phyloP scores from a whole-genome alignment of 2,329 filamentous ascomycete genomes.

The Neocatenulostroma microsporum region DNA sequence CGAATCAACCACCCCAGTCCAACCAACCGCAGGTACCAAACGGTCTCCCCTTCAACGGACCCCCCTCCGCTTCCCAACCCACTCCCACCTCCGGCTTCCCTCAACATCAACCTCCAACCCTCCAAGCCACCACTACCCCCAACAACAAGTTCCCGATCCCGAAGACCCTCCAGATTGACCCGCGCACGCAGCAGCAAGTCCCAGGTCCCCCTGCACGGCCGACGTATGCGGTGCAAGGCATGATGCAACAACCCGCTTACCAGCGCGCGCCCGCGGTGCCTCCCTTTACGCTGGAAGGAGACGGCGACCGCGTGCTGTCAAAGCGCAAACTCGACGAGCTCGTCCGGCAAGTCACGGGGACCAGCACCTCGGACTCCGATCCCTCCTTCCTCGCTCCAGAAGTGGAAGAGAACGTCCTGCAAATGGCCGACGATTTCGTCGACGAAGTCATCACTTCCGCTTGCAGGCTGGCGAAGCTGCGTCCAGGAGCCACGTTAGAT shows the following conservation, averaged over 20 bases:
- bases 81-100: conserved; percentile 17
- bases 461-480: conserved; percentile 86
- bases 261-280: conserved; percentile 70
- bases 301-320: conserved; percentile 86
- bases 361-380: conserved; percentile 54
- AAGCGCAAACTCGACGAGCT: conserved; percentile 97
- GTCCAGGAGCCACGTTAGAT: conserved; percentile 65
- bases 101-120: conserved; percentile 16
- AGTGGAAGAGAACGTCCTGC: conserved; percentile 90
- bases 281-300: conserved; percentile 78
- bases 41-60: conserved; percentile 16
- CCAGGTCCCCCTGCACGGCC: conserved; percentile 64
- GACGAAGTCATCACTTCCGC: conserved; percentile 82
- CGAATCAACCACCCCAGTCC: conserved; percentile 14
- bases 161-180: conserved; percentile 65
- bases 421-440: conserved; percentile 87
- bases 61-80: conserved; percentile 16
- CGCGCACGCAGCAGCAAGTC: conserved; percentile 68
- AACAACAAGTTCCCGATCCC: conserved; percentile 71
- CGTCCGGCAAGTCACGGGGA: conserved; percentile 85
- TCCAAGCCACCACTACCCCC: conserved; percentile 24
- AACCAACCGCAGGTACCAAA: conserved; percentile 13
- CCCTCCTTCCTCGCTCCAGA: conserved; percentile 73
- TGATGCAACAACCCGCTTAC: conserved; percentile 81
- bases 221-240: conserved; percentile 76